phyloP scores from a whole-genome alignment of 352 stramenopile genomes.

The Elongisporangium anandrum region DNA sequence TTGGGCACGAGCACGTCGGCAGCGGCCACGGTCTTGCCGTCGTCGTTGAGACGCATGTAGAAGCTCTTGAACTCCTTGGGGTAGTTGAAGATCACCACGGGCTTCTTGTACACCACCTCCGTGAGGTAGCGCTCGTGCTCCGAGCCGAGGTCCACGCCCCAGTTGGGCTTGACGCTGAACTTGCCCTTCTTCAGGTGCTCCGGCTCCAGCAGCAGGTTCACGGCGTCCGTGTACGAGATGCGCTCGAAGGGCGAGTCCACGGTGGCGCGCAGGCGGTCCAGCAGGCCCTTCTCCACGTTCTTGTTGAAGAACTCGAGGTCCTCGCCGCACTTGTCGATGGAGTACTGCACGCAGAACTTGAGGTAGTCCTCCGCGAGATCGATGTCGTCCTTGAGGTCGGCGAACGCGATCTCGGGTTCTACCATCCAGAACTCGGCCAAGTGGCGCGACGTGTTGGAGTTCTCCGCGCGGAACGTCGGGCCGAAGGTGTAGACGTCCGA shows the following conservation, averaged over 20 bases:
- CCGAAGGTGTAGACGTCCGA: slow-evolving; percentile 97
- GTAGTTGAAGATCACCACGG: slow-evolving; percentile 99
- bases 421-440: slow-evolving; percentile 99
- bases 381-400: slow-evolving; percentile 91
- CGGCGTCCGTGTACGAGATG: slow-evolving; percentile 94
- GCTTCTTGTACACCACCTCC: slow-evolving; percentile 85
- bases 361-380: slow-evolving; percentile 96
- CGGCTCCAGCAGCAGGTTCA: slow-evolving; percentile 87
- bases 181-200: slow-evolving; percentile 81
- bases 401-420: slow-evolving; percentile 92
- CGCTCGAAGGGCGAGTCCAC: slow-evolving; percentile 57
- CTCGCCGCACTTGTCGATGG: slow-evolving; percentile 88
- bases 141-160: slow-evolving; percentile 96
- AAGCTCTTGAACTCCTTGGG: slow-evolving; percentile 99
- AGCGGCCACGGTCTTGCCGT: slow-evolving; percentile 95
- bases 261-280: slow-evolving; percentile 50
- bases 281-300: slow-evolving; percentile 87
- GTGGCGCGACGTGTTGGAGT: slow-evolving; percentile 97
- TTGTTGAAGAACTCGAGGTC: slow-evolving; percentile 95
- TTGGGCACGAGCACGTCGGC: slow-evolving; percentile 97
- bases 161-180: slow-evolving; percentile 88
- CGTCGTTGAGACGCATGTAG: slow-evolving; percentile 99
- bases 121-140: slow-evolving; percentile 97
- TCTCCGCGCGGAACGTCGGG: slow-evolving; percentile 99
- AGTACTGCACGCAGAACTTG: slow-evolving; percentile 93